Base-by-base conservation (phyloP, 495 filamentous ascomycete genomes). In the Hypoxylon rickii region DNA sequence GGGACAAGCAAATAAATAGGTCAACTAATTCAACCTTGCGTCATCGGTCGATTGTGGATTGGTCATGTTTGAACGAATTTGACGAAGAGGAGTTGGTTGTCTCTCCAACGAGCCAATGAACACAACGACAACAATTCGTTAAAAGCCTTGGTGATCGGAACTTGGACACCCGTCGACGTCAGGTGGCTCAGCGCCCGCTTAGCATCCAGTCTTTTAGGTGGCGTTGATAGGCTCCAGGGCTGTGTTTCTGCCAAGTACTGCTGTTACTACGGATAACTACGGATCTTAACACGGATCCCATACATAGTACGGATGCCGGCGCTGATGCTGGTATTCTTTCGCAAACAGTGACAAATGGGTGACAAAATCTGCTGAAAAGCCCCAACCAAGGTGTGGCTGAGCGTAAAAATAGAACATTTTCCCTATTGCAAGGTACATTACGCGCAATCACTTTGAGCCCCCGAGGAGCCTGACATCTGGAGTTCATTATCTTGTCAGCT, bases 381-480 rank as follows among this genome's bases (percentile, higher is more conserved):
- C 43, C 32, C 51, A 44, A 38, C 15, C 16, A 16, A 57, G 29
- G 19, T 63, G 59, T 56, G 59, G 59, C 59, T 58, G 53, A 63
- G 59, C 59, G 51, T 63, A 52, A 63, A n/a, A 63, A 63, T 48
- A 58, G 48, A 47, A 55, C 26, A 37, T 32, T 17, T 26, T 49
- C 38, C 36, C 37, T 32, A 40, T 45, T 29, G n/a, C n/a, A n/a
- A n/a, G n/a, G n/a, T 44, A 29, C 39, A 40, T 37, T 55, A 61
- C 51, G 34, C 58, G 58, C 51, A 51, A 51, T 47, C 46, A 21
- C 32, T 34, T 4, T 4, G 24, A 10, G n/a, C n/a, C n/a, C n/a
- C n/a, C n/a, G n/a, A n/a, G n/a, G n/a, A n/a, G n/a, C n/a, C n/a
- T n/a, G n/a, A n/a, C n/a, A n/a, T n/a, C n/a, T n/a, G n/a, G n/a